Conservation (phyloP, 257 asterid species). For the Ballota nigra region DNA sequence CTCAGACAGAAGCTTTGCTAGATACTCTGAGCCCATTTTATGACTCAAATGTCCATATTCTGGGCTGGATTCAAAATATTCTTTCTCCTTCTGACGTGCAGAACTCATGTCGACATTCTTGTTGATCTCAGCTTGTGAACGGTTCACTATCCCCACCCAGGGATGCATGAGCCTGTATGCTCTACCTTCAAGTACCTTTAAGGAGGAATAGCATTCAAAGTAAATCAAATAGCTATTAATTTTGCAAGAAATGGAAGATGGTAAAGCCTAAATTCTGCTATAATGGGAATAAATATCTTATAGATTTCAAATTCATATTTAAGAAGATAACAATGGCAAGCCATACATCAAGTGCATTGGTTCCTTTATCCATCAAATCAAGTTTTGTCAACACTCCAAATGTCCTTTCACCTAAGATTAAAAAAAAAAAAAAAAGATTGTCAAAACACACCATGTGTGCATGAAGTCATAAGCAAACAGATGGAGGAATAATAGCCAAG, state of each 20-base stretch:
- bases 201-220: constrained; percentile 20
- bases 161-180: constrained; percentile 90
- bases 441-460: neutral
- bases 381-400: constrained; percentile 95
- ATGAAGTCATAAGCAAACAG: neutral
- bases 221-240: constrained; percentile 8
- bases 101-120: constrained; percentile 81
- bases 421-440: neutral
- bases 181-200: constrained; percentile 93
- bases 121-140: constrained; percentile 97
- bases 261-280: constrained; percentile 18
- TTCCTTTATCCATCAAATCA: constrained; percentile 96
- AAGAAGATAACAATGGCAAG: constrained; percentile 8
- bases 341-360: constrained; percentile 91
- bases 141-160: constrained; percentile 97
- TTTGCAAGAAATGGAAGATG: neutral
- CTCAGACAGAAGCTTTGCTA: constrained; percentile 85
- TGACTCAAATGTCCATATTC: constrained; percentile 90
- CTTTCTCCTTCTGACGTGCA: constrained; percentile 86
- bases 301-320: neutral
- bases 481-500: constrained; percentile 18
- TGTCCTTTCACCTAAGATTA: constrained; percentile 78
- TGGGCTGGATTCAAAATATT: constrained; percentile 90
- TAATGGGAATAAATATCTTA: constrained; percentile 15
- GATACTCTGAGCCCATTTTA: constrained; percentile 95